Evolutionary conservation across 78 protist species (phyloP).

Genomic region (slime mould (Dictyostelium discoideum)): DNA sequence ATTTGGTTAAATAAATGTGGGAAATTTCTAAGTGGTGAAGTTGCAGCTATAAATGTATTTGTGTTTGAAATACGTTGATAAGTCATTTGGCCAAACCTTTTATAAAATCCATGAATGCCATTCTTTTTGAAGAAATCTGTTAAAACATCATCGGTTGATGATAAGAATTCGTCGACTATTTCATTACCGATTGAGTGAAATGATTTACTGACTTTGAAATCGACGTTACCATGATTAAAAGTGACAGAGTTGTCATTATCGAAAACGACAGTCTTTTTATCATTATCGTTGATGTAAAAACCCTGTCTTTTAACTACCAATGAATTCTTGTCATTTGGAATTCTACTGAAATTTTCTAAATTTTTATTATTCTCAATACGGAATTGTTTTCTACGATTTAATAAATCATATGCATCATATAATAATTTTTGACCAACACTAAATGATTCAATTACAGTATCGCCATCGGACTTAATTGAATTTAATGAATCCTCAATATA

Average conservation of each 20-base stretch:
- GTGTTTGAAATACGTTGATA: neutral
- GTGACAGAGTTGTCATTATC: no score
- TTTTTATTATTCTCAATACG: neutral
- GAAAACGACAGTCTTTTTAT: neutral
- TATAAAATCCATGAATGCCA: neutral
- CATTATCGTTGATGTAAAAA: neutral
- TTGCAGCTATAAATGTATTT: neutral
- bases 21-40: constrained; percentile 24
- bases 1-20: constrained; percentile 4
- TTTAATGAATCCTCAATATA: neutral
- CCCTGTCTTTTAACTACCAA: neutral
- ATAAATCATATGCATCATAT: neutral
- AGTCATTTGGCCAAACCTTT: neutral
- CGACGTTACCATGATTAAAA: neutral
- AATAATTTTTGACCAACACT: neutral
- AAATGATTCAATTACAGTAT: no score
- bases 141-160: neutral
- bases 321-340: neutral
- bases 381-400: neutral
- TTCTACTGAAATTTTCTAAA: neutral
- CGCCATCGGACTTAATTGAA: neutral
- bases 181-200: neutral
- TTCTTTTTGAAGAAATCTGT: neutral
- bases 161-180: neutral
- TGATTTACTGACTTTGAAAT: neutral